Evolutionary conservation across 495 filamentous ascomycete genomes (phyloP).

Genomic region (Penicillium soppii): DNA sequence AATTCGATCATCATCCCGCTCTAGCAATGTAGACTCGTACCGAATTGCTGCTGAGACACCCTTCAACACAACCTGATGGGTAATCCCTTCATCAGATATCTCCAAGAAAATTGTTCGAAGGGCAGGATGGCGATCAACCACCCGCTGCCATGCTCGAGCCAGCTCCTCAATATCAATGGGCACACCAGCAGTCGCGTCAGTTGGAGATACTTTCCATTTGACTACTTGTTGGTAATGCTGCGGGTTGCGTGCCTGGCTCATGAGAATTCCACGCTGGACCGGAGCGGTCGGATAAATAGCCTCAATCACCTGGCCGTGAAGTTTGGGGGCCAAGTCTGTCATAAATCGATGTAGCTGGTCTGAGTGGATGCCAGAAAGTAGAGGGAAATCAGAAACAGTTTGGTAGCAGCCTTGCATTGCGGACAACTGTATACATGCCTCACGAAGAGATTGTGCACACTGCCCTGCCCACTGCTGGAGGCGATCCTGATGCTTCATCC

Average conservation of each 20-base stretch:
- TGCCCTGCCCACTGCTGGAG: no score
- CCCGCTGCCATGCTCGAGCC: neutral
- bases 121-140: neutral
- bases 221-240: slow-evolving; percentile 25
- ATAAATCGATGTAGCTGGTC: no score
- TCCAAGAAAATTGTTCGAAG: neutral
- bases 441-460: no score
- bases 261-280: slow-evolving; percentile 43
- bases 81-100: neutral
- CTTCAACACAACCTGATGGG: neutral
- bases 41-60: neutral
- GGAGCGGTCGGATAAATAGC: slow-evolving; percentile 44
- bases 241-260: slow-evolving; percentile 41
- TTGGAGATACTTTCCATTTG: neutral
- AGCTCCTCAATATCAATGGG: neutral
- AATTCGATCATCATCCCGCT: neutral
- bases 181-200: neutral
- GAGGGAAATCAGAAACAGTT: no score
- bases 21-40: no score
- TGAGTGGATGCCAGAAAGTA: no score
- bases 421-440: no score
- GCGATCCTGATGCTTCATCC: no score
- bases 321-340: no score
- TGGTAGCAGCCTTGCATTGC: no score
- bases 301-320: slow-evolving; percentile 6